phyloP scores from a whole-genome alignment of 2,329 filamentous ascomycete species.

The Capronia coronata region DNA sequence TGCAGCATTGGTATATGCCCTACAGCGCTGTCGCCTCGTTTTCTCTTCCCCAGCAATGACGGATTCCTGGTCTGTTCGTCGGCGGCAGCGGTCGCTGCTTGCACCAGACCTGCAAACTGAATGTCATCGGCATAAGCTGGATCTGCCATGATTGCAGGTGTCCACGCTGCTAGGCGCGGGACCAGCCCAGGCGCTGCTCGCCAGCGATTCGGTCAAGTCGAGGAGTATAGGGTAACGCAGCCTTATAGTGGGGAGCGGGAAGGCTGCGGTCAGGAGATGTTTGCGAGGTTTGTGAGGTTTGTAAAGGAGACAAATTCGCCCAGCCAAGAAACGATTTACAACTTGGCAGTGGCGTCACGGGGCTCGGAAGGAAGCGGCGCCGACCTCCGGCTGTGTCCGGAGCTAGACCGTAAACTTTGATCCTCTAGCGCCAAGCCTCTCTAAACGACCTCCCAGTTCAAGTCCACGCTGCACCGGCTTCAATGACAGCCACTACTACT shows the following conservation, averaged over 20 bases:
- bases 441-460: too few relatives aligned
- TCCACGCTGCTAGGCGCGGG: slow-evolving; percentile 9
- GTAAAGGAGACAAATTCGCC: slow-evolving; percentile 20
- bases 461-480: too few relatives aligned
- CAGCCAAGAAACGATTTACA: too few relatives aligned
- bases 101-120: slow-evolving; percentile 42
- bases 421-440: neutral
- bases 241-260: neutral
- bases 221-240: neutral
- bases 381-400: neutral
- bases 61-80: slow-evolving; percentile 31
- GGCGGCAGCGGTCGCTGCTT: slow-evolving; percentile 43
- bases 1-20: slow-evolving; percentile 33
- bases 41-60: slow-evolving; percentile 33
- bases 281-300: slow-evolving; percentile 16
- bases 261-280: slow-evolving; percentile 7
- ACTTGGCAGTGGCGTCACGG: too few relatives aligned
- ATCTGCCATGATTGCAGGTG: slow-evolving; percentile 16
- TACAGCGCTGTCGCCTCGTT: slow-evolving; percentile 36
- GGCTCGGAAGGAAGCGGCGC: too few relatives aligned
- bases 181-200: slow-evolving; percentile 4
- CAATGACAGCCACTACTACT: too few relatives aligned
- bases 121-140: slow-evolving; percentile 32
- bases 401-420: neutral
- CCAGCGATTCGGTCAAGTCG: neutral